Percentiles rank a stretch among this genome's conserved stretches.
These are phyloP conservation scores for Fusarium sp. DNA, from an alignment of 2,329 filamentous ascomycete genomes.

Conservation along the genomic window DNA sequence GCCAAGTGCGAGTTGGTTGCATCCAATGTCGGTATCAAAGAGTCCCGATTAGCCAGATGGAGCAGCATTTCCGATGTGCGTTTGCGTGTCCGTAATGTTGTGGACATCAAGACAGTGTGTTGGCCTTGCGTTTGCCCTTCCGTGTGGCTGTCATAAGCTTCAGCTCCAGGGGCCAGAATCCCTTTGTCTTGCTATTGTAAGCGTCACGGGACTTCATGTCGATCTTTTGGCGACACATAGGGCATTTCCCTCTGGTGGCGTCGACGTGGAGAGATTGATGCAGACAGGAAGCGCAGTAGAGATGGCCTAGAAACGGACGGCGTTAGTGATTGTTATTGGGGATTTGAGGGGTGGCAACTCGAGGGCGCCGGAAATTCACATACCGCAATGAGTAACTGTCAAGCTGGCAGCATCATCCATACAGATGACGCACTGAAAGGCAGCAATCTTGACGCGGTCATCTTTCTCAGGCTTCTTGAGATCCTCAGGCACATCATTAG, in stretches of 20 bases:
- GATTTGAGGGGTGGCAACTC: neutral
- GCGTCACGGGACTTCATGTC: constrained; percentile 57
- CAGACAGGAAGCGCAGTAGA: constrained; percentile 73
- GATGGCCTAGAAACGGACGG: constrained; percentile 61
- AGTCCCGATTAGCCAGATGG: neutral
- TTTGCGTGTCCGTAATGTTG: neutral
- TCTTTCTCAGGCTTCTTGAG: constrained; percentile 60
- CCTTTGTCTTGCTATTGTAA: constrained; percentile 61
- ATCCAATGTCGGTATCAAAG: neutral
- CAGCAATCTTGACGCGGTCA: constrained; percentile 63
- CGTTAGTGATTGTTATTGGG: constrained; percentile 25
- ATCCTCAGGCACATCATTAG: constrained; percentile 57
- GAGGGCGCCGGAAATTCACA: constrained; percentile 42
- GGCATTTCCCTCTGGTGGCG: constrained; percentile 67
- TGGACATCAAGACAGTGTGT: constrained; percentile 41
- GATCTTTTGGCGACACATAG: constrained; percentile 72
- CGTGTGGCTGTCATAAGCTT: constrained; percentile 70
- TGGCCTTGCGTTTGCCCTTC: constrained; percentile 59
- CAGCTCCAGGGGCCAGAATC: constrained; percentile 69
- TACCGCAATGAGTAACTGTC: constrained; percentile 76
- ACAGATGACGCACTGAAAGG: constrained; percentile 75
- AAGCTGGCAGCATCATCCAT: constrained; percentile 70
- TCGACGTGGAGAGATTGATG: constrained; percentile 70
- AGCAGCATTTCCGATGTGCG: neutral
- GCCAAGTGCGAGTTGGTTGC: neutral